A percentile compares a stretch with the other conserved stretches of the same genome.
These are phyloP conservation scores for Tricholoma saponaceum DNA, from an alignment of 768 basidiomycete species.

Conservation along the genomic window DNA sequence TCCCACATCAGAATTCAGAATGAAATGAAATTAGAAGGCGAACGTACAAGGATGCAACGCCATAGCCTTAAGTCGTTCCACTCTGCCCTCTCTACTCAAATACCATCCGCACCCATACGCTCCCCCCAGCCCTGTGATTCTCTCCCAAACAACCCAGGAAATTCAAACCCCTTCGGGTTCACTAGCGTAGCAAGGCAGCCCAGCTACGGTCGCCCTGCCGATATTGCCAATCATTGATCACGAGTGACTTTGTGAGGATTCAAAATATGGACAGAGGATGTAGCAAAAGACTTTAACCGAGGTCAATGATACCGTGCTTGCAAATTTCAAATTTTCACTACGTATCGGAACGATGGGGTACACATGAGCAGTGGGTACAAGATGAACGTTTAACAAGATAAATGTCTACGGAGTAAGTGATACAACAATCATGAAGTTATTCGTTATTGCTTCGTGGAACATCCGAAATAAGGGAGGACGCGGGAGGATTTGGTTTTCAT, in stretches of 20 bases:
- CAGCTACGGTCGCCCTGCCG: no score
- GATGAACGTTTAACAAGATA: no score
- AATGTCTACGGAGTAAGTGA: neutral
- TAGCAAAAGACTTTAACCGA: no score
- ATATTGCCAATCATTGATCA: no score
- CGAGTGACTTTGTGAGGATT: no score
- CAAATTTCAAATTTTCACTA: neutral
- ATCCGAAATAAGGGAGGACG: neutral
- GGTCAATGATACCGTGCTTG: neutral
- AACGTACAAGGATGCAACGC: slow-evolving; percentile 10
- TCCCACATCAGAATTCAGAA: neutral
- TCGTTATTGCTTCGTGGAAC: neutral
- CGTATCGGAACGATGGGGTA: neutral
- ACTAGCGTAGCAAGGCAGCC: no score
- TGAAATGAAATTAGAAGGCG: neutral
- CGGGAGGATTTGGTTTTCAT: neutral
- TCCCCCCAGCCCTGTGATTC: neutral
- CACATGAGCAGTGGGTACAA: no score
- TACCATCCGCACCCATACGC: neutral
- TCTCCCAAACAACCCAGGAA: no score
- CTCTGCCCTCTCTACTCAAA: neutral
- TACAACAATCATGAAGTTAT: neutral
- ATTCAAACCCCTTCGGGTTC: no score
- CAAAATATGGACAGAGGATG: no score
- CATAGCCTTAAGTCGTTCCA: neutral